Base-by-base conservation (phyloP, 1,284 basidiomycete genomes). In the Heterobasidion occidentale region DNA sequence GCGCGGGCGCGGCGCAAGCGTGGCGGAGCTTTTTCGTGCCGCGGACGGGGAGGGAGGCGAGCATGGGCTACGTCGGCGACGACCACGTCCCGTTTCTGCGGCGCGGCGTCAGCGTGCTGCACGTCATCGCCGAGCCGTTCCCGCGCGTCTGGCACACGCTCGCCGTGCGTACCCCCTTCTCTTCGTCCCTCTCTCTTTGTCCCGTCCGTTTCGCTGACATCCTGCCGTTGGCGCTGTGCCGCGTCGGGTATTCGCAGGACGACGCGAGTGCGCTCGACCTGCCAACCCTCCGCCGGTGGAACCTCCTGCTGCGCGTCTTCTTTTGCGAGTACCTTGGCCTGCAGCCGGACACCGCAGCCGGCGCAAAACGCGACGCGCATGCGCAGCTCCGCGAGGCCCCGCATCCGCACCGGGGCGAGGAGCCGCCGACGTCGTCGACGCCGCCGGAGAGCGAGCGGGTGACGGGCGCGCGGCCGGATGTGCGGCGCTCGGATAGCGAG, bases 81-180 rank as follows among this genome's bases (percentile, higher is more conserved):
- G 97, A 99, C 72, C 97, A 99, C 70, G 70, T 94, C 33, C 97
- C 97, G 14, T 99, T 99, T 73, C 66, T 97, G 48, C 71, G 76
- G 42, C 72, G 77, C 54, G 97, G 96, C 7, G 94, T 99, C 17
- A 92, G 86, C 56, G 75, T 98, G 51, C 71, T 99, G 60, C 97
- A 99, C 69, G 67, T 99, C 52, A 99, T 99, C 58, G 74, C 95
- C 0, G 82, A 81, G 46, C 94, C 92, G 0, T 99, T 99, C 69
- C 97, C 97, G 0, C 59, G 53, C 2, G 94, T 97, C 7, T 98
- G 96, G 97, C 97, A 98, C 70, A 88, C 80, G 14, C 67, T 94
- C 34, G 68, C 66, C 56, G 92, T 92, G 62, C 64, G 83, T 61
- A 1, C 49, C 36, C 52, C 33, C 45, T 19, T 53, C 9, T 34